These are phyloP conservation scores for Xylaria sp. DNA, from an alignment of 2,329 filamentous ascomycete genomes.

Conservation along the genomic window DNA sequence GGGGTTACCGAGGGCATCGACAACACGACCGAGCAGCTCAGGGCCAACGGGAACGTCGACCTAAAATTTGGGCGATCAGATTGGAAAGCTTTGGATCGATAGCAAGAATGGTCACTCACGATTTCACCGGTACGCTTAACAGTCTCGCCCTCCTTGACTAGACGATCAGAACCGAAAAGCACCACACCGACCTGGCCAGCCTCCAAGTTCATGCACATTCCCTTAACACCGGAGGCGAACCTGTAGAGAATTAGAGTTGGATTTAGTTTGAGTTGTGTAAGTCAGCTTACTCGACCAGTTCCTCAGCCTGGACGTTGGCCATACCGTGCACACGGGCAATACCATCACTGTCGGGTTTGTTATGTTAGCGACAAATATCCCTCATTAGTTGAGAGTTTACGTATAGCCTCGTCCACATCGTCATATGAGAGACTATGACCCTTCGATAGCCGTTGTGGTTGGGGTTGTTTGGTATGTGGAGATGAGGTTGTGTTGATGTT, in stretches of 20 bases:
- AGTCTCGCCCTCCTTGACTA: constrained; percentile 98
- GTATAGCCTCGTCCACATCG: background rate
- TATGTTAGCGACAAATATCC: constrained; percentile 34
- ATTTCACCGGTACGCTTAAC: constrained; percentile 99
- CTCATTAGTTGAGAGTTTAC: constrained; percentile 19
- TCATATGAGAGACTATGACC: background rate
- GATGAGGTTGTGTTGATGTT: constrained; percentile 14
- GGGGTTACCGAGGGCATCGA: constrained; percentile 98
- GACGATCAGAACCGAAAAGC: constrained; percentile 99
- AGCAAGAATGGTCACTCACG: constrained; percentile 64
- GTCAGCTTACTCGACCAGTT: constrained; percentile 93
- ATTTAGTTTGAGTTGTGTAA: constrained; percentile 25
- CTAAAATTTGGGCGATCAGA: constrained; percentile 51
- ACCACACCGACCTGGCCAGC: constrained; percentile 99
- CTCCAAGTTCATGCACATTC: constrained; percentile 99
- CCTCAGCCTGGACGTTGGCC: constrained; percentile 99
- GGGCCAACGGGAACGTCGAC: constrained; percentile 94
- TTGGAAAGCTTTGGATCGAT: background rate
- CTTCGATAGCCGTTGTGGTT: constrained; percentile 8
- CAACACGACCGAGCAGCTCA: constrained; percentile 95
- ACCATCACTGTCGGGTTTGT: constrained; percentile 80
- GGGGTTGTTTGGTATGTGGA: constrained; percentile 19
- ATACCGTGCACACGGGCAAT: constrained; percentile 99
- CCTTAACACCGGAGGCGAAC: constrained; percentile 99
- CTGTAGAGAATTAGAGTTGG: constrained; percentile 52